Base-by-base conservation (phyloP, 1,284 basidiomycete species). In the Singerocomus rubriflavus region DNA sequence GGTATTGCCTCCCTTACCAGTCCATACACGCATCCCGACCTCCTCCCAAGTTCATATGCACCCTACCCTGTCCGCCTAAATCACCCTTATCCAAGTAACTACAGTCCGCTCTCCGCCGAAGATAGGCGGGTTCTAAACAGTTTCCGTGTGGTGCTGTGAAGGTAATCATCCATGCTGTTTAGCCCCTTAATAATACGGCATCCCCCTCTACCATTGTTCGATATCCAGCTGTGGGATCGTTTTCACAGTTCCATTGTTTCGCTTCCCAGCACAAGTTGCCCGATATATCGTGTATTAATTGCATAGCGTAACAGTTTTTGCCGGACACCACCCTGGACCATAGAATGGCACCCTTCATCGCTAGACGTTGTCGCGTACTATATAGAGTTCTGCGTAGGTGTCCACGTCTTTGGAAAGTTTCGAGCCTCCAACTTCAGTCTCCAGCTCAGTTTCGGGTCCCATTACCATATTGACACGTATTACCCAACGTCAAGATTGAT, bases 121-220 rank as follows among this genome's bases (percentile, higher is more conserved):
- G 82, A 84, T 62, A 75, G 73, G 46, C 75, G 81, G 46, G 78
- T 76, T 13, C 59, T 84, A 46, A 74, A 73, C 56, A 76, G 77
- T 27, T 79, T 84, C 60, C 77, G 79, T 43, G 73, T 84, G 44
- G 69, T 75, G 13, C 60, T 84, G 43, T 84, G 54, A 66, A 30
- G 17, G 31, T 40, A 7, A 46, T 35, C 14, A 3, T 11, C 30
- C 25, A 16, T 27, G 26, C 17, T 30, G 14, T 17, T 6, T 17
- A 11, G 25, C 33, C 8, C 49, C 43, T 58, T 51, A 32, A 48
- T 56, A 57, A 45, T 57, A 46, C 46, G 54, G 25, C 29, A 43
- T 44, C 31, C 25, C n/a, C 30, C 30, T 35, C 26, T 13, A 17
- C 25, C 4, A 21, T 52, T 17, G 31, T 25, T 40, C n/a, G 17